Conservation (phyloP, 2,329 filamentous ascomycete species). For the Aspergillus pseudotamarii region DNA sequence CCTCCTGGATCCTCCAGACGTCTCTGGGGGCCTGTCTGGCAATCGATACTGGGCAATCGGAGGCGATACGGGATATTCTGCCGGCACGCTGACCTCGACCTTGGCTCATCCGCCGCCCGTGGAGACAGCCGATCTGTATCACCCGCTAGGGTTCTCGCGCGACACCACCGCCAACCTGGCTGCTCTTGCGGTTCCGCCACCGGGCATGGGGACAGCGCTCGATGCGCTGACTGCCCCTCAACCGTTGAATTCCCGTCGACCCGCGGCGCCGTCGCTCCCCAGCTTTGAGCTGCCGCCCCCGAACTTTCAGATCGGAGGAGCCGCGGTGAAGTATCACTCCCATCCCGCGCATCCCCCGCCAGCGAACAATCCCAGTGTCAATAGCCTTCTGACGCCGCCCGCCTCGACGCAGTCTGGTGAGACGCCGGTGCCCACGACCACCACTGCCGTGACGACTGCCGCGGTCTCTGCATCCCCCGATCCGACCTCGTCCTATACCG, state of each 20-base stretch:
- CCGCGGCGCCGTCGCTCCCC: conserved; percentile 69
- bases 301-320: conserved; percentile 47
- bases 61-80: conserved; percentile 35
- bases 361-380: conserved; percentile 57
- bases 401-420: conserved; percentile 57
- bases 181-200: conserved; percentile 61
- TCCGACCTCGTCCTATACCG: conserved; percentile 51
- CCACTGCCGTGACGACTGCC: conserved; percentile 41
- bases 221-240: conserved; percentile 62
- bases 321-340: conserved; percentile 54
- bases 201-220: conserved; percentile 64
- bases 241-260: conserved; percentile 68
- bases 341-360: conserved; percentile 43
- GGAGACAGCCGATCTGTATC: conserved; percentile 41
- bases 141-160: conserved; percentile 45
- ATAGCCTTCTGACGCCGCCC: conserved; percentile 66
- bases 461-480: conserved; percentile 33
- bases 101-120: conserved; percentile 44
- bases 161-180: conserved; percentile 61
- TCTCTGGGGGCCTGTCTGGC: conserved; percentile 50
- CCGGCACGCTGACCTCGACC: conserved; percentile 41
- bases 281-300: conserved; percentile 70
- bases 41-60: conserved; percentile 52
- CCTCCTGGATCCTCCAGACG: conserved; percentile 54
- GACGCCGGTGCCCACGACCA: conserved; percentile 42